Conservation (phyloP, 768 basidiomycete genomes). For the Boletus eberwhitei region DNA sequence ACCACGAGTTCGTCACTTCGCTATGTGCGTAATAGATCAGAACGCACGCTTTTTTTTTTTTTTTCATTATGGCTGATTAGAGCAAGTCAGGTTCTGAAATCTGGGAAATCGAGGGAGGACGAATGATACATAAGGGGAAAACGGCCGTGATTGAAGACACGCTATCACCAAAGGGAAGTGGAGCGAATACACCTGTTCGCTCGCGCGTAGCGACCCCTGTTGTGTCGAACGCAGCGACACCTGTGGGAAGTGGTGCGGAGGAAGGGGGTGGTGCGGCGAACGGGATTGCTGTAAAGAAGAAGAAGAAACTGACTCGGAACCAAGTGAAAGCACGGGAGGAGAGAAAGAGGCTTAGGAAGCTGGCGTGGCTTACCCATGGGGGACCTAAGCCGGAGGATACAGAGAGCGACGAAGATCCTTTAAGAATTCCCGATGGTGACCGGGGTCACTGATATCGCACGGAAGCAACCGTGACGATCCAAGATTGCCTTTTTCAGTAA, state of each 20-base stretch:
- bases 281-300: constrained; percentile 54
- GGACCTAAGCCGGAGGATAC: constrained; percentile 83
- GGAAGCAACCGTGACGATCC: constrained; percentile 32
- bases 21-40: constrained; percentile 54
- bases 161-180: constrained; percentile 72
- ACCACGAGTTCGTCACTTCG: constrained; percentile 81
- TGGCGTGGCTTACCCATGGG: constrained; percentile 80
- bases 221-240: constrained; percentile 69
- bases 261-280: constrained; percentile 41
- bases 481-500: constrained; percentile 28
- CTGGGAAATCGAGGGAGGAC: constrained; percentile 88
- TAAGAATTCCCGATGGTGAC: constrained; percentile 15
- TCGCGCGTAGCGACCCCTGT: constrained; percentile 70
- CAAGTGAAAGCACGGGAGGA: constrained; percentile 89
- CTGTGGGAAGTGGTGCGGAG: constrained; percentile 76
- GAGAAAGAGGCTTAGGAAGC: constrained; percentile 71
- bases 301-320: constrained; percentile 90
- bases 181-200: constrained; percentile 63
- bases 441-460: constrained; percentile 25
- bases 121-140: constrained; percentile 87
- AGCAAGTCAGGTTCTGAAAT: constrained; percentile 72
- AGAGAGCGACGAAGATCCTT: constrained; percentile 51
- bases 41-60: constrained; percentile 5
- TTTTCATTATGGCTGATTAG: constrained; percentile 9
- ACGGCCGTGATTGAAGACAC: constrained; percentile 79